Evolutionary conservation across 352 stramenopile genomes (phyloP).

Genomic region (Pythium diclinum): DNA sequence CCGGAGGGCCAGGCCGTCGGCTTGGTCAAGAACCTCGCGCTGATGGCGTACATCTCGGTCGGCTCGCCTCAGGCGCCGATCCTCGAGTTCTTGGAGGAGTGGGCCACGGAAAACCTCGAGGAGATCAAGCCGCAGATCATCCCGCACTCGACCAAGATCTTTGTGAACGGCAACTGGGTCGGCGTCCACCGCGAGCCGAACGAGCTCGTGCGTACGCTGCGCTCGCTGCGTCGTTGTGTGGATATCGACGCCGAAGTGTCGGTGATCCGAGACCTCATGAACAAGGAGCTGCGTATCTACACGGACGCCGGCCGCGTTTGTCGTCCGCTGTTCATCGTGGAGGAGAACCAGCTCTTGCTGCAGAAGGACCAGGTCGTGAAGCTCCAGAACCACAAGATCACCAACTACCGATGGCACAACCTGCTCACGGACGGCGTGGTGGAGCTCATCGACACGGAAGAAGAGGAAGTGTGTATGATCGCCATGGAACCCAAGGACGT

Average conservation of each 20-base stretch:
- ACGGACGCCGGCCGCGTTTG: slow-evolving; percentile 99
- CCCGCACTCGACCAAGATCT: slow-evolving; percentile 98
- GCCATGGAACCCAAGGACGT: slow-evolving; percentile 98
- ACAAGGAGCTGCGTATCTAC: slow-evolving; percentile 99
- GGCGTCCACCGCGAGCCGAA: slow-evolving; percentile 98
- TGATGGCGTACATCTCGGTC: slow-evolving; percentile 99
- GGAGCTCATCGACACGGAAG: slow-evolving; percentile 98
- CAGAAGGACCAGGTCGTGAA: slow-evolving; percentile 98
- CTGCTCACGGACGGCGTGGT: slow-evolving; percentile 93
- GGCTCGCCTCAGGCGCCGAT: slow-evolving; percentile 93
- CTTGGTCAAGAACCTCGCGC: slow-evolving; percentile 98
- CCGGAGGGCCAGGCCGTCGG: slow-evolving; percentile 94
- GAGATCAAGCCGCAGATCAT: slow-evolving; percentile 98
- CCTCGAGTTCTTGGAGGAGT: slow-evolving; percentile 98
- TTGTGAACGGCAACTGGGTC: slow-evolving; percentile 99
- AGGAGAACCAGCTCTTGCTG: slow-evolving; percentile 94
- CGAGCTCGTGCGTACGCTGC: slow-evolving; percentile 94
- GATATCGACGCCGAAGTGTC: slow-evolving; percentile 99
- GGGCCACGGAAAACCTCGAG: slow-evolving; percentile 96
- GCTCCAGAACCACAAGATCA: slow-evolving; percentile 90
- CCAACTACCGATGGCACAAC: slow-evolving; percentile 87
- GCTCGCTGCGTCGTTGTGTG: slow-evolving; percentile 92
- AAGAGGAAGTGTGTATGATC: slow-evolving; percentile 99
- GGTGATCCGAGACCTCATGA: slow-evolving; percentile 97
- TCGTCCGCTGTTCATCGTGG: slow-evolving; percentile 98